phyloP scores from a whole-genome alignment of 805 yeast genomes.

The Suhomyces faveliae region DNA sequence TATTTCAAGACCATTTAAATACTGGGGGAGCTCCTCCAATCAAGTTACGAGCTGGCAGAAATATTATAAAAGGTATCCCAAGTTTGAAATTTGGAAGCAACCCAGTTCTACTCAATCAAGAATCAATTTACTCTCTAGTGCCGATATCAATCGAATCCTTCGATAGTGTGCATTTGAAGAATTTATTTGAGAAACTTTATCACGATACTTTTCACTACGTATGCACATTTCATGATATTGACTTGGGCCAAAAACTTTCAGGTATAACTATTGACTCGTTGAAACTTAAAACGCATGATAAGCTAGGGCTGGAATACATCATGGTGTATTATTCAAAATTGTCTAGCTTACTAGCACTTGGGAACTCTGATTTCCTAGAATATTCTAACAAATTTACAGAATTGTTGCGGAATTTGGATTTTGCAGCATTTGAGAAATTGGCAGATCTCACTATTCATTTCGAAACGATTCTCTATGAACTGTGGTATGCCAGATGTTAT shows the following conservation, averaged over 20 bases:
- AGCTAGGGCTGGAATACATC: background rate
- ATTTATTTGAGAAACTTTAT: background rate
- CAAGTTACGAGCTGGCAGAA: background rate
- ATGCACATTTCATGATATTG: background rate
- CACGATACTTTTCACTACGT: background rate
- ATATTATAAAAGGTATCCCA: background rate
- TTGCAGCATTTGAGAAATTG: background rate
- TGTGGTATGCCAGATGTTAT: slow-evolving; percentile 18
- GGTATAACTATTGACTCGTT: background rate
- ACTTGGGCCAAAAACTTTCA: background rate
- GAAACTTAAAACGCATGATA: background rate
- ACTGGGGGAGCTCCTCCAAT: background rate
- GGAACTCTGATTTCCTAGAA: background rate
- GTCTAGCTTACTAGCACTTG: background rate
- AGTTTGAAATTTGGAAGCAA: background rate
- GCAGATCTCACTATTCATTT: slow-evolving; percentile 7
- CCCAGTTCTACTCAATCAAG: background rate
- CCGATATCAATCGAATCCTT: background rate
- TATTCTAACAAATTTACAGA: background rate
- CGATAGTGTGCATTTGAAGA: background rate
- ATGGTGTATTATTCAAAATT: background rate
- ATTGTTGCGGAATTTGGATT: background rate
- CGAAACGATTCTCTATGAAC: slow-evolving; percentile 11
- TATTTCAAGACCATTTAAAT: slow-evolving; percentile 11
- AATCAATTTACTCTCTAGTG: background rate